Evolutionary conservation across 2,329 filamentous ascomycete species (phyloP).

Genomic region (Albophoma yamanashiensis): DNA sequence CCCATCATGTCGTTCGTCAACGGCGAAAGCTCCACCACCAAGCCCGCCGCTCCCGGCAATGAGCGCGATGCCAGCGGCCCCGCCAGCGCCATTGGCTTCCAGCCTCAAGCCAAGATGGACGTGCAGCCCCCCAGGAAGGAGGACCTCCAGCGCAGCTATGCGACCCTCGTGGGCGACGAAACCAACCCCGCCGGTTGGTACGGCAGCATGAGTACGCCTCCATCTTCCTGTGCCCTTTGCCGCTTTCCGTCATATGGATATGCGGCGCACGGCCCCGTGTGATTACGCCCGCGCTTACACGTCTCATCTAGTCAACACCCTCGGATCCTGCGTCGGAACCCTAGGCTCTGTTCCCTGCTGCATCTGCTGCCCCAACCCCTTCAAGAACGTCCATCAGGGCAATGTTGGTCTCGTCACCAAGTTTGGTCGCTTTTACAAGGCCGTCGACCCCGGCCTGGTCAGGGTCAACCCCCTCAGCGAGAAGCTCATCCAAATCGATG

Average conservation of each 20-base stretch:
- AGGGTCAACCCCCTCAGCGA: slow-evolving; percentile 96
- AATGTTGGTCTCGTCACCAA: slow-evolving; percentile 93
- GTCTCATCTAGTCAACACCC: slow-evolving; percentile 47
- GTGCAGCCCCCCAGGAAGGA: slow-evolving; percentile 74
- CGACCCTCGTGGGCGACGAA: slow-evolving; percentile 52
- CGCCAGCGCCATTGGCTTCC: slow-evolving; percentile 29
- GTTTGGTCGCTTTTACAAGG: slow-evolving; percentile 89
- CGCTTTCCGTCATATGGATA: not conserved
- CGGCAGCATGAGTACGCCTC: slow-evolving; percentile 62
- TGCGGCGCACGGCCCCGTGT: not conserved
- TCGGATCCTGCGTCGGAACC: slow-evolving; percentile 67
- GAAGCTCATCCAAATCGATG: slow-evolving; percentile 81
- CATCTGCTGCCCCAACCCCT: slow-evolving; percentile 86
- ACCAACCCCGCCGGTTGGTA: slow-evolving; percentile 78
- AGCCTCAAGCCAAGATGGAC: slow-evolving; percentile 44
- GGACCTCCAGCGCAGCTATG: slow-evolving; percentile 79
- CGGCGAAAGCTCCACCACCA: slow-evolving; percentile 17
- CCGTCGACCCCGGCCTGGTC: slow-evolving; percentile 91
- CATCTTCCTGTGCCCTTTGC: not conserved
- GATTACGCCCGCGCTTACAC: not conserved
- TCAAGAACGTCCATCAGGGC: slow-evolving; percentile 84
- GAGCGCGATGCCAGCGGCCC: slow-evolving; percentile 1
- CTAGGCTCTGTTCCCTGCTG: slow-evolving; percentile 86
- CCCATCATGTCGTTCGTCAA: slow-evolving; percentile 12
- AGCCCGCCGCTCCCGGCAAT: slow-evolving; percentile 13